Conservation (phyloP, 1,139 yeast genomes). For the Pneumocystis canis region DNA sequence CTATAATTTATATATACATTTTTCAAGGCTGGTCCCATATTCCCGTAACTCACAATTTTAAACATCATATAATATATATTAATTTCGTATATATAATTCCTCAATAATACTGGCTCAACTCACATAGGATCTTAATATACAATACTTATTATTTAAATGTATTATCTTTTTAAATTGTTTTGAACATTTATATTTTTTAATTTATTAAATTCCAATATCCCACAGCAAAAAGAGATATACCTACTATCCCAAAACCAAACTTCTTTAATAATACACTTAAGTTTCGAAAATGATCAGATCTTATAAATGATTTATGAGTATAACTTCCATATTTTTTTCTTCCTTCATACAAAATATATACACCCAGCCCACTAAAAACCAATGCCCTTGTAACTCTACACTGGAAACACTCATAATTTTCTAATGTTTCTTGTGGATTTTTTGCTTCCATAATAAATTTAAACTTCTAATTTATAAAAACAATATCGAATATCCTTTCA, state of each 20-base stretch:
- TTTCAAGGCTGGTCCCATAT: constrained; percentile 6
- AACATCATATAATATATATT: not conserved
- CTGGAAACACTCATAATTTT: not conserved
- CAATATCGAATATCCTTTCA: not conserved
- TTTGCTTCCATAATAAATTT: not conserved
- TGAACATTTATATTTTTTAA: not conserved
- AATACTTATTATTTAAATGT: not conserved
- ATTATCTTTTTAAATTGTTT: not conserved
- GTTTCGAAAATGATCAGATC: not conserved
- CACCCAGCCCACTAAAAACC: not conserved
- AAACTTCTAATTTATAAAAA: not conserved
- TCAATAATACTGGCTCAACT: not conserved
- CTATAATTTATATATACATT: constrained; percentile 6
- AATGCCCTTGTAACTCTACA: not conserved
- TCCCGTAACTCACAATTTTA: not conserved
- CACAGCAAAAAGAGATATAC: not conserved
- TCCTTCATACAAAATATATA: not conserved
- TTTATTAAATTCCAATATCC: not conserved
- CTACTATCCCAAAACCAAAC: not conserved
- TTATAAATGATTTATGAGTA: not conserved
- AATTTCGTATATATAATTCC: not conserved
- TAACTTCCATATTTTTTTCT: not conserved
- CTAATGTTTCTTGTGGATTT: not conserved
- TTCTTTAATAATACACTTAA: not conserved
- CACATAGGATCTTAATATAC: not conserved